Base-by-base conservation (phyloP, 2,329 filamentous ascomycete genomes). In the Bipolaris oryzae region DNA sequence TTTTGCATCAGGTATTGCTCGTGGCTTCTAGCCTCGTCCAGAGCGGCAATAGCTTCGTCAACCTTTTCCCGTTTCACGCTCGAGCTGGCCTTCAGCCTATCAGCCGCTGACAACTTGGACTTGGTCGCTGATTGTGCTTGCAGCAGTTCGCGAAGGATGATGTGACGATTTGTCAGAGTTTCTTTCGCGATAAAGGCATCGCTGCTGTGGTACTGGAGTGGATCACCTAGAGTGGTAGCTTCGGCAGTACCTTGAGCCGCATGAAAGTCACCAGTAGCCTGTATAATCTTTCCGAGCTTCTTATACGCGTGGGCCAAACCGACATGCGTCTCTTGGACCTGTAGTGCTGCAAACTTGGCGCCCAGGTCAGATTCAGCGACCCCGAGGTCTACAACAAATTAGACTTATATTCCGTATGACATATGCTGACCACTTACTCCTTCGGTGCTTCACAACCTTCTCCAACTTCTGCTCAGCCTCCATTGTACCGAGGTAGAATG, bases 121-220 rank as follows among this genome's bases (percentile, higher is more conserved):
- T 90, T 87, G 1, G 93, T 92, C 20, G 82, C 83, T 74, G 96
- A 90, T 74, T 98, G 93, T 0, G 95, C 93, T 77, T 97, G 92
- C 23, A 96, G 80, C 57, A 98, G 87, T 72, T 99, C 95, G 57
- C 95, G 92, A 41, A 96, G 89, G 18, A 99, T 85, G 61, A 99
- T 96, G 78, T 99, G 95, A 11, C 95, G 90, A 79, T 99, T 99
- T 3, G 95, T 99, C 61, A 99, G 84, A 10, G 93, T 96, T 75
- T 99, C 95, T 77, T 99, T 99, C 65, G 98, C 95, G 68, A 98
- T 96, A 74, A 97, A 96, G 42, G 95, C 91, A 76, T 99, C 95
- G 55, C 91, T 89, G 42, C 92, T 96, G 78, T 98, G 92, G 74
- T 98, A 97, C 69, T 93, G 90, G 61, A 99, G 87, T 10, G 95